Conservation (phyloP, 2,329 filamentous ascomycete species). For the Ascomycota sp. region DNA sequence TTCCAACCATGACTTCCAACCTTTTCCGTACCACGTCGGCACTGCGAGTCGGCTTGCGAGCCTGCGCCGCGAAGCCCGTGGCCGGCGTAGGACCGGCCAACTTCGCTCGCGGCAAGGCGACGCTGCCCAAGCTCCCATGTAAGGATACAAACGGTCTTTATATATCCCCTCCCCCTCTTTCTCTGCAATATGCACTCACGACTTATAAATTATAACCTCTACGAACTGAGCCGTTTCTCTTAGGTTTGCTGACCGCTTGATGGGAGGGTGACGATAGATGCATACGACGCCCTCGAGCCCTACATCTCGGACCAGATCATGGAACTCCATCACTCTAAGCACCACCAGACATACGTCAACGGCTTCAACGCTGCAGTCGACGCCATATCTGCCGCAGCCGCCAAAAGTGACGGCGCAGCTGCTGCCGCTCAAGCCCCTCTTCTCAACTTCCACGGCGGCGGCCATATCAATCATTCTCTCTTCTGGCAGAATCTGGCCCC, state of each 20-base stretch:
- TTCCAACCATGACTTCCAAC: constrained; percentile 58
- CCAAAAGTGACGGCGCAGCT: constrained; percentile 35
- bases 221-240: no score
- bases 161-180: not conserved
- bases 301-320: constrained; percentile 77
- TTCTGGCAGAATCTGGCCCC: constrained; percentile 74
- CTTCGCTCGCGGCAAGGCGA: constrained; percentile 75
- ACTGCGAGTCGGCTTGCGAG: constrained; percentile 50
- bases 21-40: constrained; percentile 52
- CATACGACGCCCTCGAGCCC: constrained; percentile 86
- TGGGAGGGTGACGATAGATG: no score
- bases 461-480: constrained; percentile 70
- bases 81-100: constrained; percentile 50
- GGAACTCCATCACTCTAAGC: constrained; percentile 87
- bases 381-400: constrained; percentile 44
- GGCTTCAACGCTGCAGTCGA: constrained; percentile 66
- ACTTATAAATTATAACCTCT: no score
- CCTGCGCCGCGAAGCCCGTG: constrained; percentile 38
- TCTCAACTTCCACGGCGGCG: constrained; percentile 66
- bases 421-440: constrained; percentile 28
- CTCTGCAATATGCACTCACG: not conserved
- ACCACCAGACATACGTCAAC: constrained; percentile 87
- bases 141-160: constrained; percentile 6
- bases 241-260: no score
- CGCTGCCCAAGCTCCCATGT: constrained; percentile 69